Conservation (phyloP, 2,329 filamentous ascomycete genomes). For the Knufia fluminis region DNA sequence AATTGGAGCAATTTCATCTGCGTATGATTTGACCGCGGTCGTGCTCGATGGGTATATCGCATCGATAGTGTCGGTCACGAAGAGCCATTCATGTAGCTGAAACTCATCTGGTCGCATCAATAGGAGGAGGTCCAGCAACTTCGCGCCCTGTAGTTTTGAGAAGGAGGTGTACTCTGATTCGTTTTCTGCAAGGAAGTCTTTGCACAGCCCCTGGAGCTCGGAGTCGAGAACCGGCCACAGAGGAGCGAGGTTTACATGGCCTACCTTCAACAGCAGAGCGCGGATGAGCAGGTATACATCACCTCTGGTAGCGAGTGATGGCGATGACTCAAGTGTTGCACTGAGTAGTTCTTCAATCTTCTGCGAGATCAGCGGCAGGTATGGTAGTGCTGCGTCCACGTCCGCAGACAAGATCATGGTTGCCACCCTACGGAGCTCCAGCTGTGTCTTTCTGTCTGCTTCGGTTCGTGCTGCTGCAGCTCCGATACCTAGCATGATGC, state of each 20-base stretch:
- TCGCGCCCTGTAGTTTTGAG: slow-evolving; percentile 81
- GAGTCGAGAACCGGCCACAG: slow-evolving; percentile 86
- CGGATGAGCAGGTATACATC: slow-evolving; percentile 86
- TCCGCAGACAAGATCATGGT: slow-evolving; percentile 68
- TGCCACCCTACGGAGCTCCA: slow-evolving; percentile 75
- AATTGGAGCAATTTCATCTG: slow-evolving; percentile 6
- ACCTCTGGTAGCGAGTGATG: slow-evolving; percentile 77
- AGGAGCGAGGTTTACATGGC: slow-evolving; percentile 67
- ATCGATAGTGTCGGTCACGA: slow-evolving; percentile 93
- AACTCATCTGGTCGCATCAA: slow-evolving; percentile 87
- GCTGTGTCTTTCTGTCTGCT: slow-evolving; percentile 83
- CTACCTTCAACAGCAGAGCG: slow-evolving; percentile 69
- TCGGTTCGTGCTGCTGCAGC: slow-evolving; percentile 89
- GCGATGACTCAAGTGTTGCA: slow-evolving; percentile 79
- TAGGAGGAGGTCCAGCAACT: slow-evolving; percentile 81
- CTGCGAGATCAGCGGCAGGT: slow-evolving; percentile 64
- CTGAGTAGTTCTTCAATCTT: slow-evolving; percentile 78
- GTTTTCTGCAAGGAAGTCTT: slow-evolving; percentile 61
- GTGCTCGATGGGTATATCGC: slow-evolving; percentile 67
- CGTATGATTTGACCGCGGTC: background rate
- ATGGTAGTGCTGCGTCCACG: slow-evolving; percentile 69
- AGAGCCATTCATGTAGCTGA: slow-evolving; percentile 96
- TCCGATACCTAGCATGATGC: slow-evolving; percentile 97
- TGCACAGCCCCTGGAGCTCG: slow-evolving; percentile 63
- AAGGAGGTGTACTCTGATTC: slow-evolving; percentile 69